phyloP scores from a whole-genome alignment of 768 basidiomycete genomes.

The Lyophyllum atratum region DNA sequence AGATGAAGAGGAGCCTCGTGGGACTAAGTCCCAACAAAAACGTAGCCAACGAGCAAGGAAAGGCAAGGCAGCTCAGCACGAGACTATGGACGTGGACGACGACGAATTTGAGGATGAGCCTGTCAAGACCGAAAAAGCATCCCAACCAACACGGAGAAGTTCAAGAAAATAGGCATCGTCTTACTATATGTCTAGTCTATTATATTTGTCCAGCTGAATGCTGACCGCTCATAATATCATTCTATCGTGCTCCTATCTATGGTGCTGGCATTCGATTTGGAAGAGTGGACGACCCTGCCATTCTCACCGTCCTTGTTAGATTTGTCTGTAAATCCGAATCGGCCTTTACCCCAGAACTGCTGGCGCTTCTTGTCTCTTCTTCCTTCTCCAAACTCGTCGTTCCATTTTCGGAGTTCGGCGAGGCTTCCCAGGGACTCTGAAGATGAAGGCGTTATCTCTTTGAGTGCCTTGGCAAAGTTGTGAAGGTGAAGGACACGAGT shows the following conservation, averaged over 20 bases:
- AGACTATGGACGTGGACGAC: conserved; percentile 45
- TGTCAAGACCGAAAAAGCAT: conserved; percentile 14
- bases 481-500: conserved; percentile 41
- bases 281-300: conserved; percentile 40
- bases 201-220: neutral
- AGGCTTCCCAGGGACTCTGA: conserved; percentile 81
- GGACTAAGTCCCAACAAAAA: conserved; percentile 21
- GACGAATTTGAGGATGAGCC: conserved; percentile 32
- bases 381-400: conserved; percentile 93
- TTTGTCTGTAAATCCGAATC: conserved; percentile 80
- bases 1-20: conserved; percentile 43
- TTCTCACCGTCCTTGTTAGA: conserved; percentile 36
- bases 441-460: conserved; percentile 87
- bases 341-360: conserved; percentile 84
- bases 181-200: conserved; percentile 11
- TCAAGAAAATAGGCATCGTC: conserved; percentile 14
- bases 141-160: conserved; percentile 17
- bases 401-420: conserved; percentile 82
- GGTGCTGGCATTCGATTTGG: neutral
- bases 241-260: conserved; percentile 2
- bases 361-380: conserved; percentile 61
- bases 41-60: conserved; percentile 35
- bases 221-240: neutral
- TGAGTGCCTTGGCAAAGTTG: conserved; percentile 84
- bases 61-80: conserved; percentile 25